Evolutionary conservation across 108 stramenopile genomes (phyloP).

Genomic region (Aureococcus anophagefferens): DNA sequence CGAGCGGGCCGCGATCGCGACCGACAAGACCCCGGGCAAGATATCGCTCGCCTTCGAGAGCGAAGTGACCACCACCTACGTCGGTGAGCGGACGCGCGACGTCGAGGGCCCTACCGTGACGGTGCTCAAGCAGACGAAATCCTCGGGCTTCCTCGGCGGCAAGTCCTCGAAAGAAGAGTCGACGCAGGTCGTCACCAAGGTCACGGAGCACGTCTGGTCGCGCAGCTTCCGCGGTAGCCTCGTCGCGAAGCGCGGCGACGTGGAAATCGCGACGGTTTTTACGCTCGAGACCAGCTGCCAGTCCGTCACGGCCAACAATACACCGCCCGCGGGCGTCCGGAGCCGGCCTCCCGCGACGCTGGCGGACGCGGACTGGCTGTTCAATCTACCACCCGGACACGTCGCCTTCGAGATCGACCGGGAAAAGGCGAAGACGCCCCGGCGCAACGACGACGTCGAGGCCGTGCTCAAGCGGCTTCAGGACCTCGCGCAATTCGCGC

Average conservation of each 20-base stretch:
- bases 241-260: not conserved
- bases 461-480: not conserved
- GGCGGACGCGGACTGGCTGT: conserved; percentile 1
- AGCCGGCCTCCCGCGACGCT: not conserved
- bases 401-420: conserved; percentile 11
- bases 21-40: too few species aligned
- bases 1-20: too few species aligned
- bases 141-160: too few species aligned
- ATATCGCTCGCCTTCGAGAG: too few species aligned
- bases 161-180: too few species aligned
- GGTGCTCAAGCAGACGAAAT: too few species aligned
- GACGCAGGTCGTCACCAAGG: not conserved
- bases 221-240: not conserved
- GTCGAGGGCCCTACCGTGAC: too few species aligned
- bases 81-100: too few species aligned
- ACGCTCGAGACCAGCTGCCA: not conserved
- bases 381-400: not conserved
- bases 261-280: not conserved
- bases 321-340: not conserved
- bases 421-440: not conserved
- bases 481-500: too few species aligned
- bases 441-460: conserved; percentile 8
- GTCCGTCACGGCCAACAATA: not conserved
- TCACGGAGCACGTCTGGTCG: conserved; percentile 7
- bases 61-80: too few species aligned